Evolutionary conservation across 495 filamentous ascomycete species (phyloP).

Genomic region (Trichoderma orchidacearum): DNA sequence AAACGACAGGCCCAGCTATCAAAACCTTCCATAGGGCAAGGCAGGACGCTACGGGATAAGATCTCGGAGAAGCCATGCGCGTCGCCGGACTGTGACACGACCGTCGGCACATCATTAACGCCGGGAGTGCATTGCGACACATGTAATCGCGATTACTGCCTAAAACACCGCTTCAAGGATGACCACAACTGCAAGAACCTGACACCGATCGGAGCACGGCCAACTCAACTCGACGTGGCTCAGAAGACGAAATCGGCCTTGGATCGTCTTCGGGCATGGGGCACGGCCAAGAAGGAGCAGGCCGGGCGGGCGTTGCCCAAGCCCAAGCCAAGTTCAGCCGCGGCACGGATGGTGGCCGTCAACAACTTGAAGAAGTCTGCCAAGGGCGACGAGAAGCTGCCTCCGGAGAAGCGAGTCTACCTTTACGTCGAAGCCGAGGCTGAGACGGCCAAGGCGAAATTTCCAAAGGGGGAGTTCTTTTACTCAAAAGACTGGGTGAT

Average conservation of each 20-base stretch:
- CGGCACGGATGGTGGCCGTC: conserved; percentile 46
- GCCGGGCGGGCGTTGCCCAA: conserved; percentile 37
- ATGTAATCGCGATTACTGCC: conserved; percentile 80
- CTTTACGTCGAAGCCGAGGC: conserved; percentile 76
- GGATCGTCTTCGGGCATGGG: conserved; percentile 45
- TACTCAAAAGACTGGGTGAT: conserved; percentile 80
- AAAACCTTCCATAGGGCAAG: conserved; percentile 28
- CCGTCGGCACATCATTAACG: conserved; percentile 64
- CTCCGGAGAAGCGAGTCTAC: conserved; percentile 70
- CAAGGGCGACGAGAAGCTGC: conserved; percentile 74
- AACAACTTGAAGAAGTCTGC: conserved; percentile 71
- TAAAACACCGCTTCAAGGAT: conserved; percentile 78
- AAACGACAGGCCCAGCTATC: conserved; percentile 41
- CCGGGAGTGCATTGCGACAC: conserved; percentile 67
- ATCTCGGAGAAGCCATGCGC: conserved; percentile 46
- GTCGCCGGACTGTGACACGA: conserved; percentile 63
- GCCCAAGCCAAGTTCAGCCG: conserved; percentile 43
- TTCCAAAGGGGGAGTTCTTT: conserved; percentile 68
- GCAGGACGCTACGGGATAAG: conserved; percentile 26
- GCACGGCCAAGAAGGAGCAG: conserved; percentile 30
- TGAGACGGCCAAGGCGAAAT: conserved; percentile 58
- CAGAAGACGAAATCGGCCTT: conserved; percentile 52
- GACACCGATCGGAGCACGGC: conserved; percentile 53
- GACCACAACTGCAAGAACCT: conserved; percentile 69
- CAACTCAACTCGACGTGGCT: conserved; percentile 14